A percentile compares a stretch with the other conserved stretches of the same genome.
Evolutionary conservation across 106 monocot species (phyloP).

Genomic region (Dendrobium chrysotoxum): DNA sequence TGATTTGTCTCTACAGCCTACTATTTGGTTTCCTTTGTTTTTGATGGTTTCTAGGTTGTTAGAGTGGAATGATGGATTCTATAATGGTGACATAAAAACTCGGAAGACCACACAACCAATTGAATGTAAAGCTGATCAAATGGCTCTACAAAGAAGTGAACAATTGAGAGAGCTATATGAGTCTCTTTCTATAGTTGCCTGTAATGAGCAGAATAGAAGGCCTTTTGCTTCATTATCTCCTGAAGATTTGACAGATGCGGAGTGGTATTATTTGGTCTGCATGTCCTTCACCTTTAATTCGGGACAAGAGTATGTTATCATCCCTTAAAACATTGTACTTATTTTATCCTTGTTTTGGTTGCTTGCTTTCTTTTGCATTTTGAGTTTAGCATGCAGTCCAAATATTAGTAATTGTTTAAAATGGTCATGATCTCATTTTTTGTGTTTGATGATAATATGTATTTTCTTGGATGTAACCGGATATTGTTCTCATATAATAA

Average conservation of each 20-base stretch:
- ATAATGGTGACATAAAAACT: conserved; percentile 93
- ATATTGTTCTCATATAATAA: not conserved
- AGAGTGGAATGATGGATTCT: conserved; percentile 70
- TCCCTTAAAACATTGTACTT: not conserved
- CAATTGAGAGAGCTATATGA: conserved; percentile 70
- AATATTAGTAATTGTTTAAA: not conserved
- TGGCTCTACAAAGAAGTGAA: conserved; percentile 73
- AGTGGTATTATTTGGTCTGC: conserved; percentile 95
- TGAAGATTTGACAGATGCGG: conserved; percentile 75
- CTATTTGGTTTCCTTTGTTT: not conserved
- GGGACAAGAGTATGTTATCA: conserved; percentile 53
- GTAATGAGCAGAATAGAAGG: conserved; percentile 48
- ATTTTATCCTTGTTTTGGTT: not conserved
- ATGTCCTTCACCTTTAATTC: conserved; percentile 83
- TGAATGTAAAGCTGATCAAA: conserved; percentile 53
- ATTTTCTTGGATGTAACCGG: not conserved
- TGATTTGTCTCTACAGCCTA: not conserved
- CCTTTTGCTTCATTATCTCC: conserved; percentile 71
- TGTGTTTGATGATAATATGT: not conserved
- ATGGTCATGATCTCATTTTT: not conserved
- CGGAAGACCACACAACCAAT: conserved; percentile 66
- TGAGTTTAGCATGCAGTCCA: not conserved
- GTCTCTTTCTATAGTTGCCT: conserved; percentile 67
- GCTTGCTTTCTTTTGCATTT: not conserved
- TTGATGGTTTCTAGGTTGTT: conserved; percentile 33